phyloP scores from a whole-genome alignment of 2,329 filamentous ascomycete genomes.

The Ophiostoma sp. region DNA sequence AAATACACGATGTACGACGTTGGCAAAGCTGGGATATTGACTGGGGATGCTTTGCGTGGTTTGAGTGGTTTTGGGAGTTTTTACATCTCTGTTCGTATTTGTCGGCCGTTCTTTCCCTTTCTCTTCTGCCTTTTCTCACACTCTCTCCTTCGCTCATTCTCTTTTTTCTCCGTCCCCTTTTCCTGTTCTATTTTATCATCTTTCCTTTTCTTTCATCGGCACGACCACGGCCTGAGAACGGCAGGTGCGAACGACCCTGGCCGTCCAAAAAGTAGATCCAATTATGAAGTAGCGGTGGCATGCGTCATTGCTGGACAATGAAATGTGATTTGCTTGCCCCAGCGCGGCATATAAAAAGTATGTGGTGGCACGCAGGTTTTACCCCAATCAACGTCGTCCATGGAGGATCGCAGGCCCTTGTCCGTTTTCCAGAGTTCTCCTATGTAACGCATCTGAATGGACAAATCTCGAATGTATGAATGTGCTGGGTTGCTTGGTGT shows the following conservation, averaged over 20 bases:
- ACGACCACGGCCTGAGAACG: background rate
- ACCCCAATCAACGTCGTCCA: constrained; percentile 16
- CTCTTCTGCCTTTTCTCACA: background rate
- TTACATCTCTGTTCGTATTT: background rate
- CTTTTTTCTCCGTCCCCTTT: background rate
- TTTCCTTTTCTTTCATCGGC: background rate
- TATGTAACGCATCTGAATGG: constrained; percentile 6
- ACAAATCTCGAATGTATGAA: background rate
- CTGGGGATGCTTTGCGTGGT: background rate
- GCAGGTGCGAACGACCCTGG: background rate
- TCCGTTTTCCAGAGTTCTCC: background rate
- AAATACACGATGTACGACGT: background rate
- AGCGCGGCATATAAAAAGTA: constrained; percentile 4
- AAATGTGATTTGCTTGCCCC: background rate
- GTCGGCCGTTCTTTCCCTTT: background rate
- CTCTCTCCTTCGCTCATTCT: background rate
- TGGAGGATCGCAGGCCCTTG: background rate
- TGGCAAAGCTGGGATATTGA: background rate
- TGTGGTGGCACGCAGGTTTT: background rate
- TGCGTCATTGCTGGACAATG: background rate
- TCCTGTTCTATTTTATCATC: background rate
- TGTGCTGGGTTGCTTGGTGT: background rate
- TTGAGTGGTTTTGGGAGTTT: background rate
- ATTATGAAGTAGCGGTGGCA: background rate
- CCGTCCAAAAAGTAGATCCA: background rate